These are phyloP conservation scores for Panaeolus cyanescens DNA, from an alignment of 768 basidiomycete genomes.

Conservation along the genomic window DNA sequence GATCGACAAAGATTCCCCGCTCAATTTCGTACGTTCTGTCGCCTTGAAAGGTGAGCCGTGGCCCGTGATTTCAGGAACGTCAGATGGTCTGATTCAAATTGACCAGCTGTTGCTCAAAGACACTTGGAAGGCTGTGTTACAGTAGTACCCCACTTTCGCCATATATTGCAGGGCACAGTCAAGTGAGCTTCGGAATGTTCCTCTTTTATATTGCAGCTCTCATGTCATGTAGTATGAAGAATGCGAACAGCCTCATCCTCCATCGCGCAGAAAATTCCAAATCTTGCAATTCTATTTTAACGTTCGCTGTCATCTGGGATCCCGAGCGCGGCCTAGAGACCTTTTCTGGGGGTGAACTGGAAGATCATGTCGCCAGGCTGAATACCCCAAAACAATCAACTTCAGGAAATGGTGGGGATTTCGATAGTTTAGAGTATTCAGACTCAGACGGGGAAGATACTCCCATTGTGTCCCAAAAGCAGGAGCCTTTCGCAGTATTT, in stretches of 20 bases:
- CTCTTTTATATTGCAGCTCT: not conserved
- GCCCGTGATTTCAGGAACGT: too few species aligned
- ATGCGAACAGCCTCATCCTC: not conserved
- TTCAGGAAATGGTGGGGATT: not conserved
- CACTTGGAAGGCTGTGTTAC: not conserved
- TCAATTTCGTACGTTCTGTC: not conserved
- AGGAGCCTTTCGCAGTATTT: conserved; percentile 17
- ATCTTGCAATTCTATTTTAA: conserved; percentile 8
- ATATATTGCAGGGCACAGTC: not conserved
- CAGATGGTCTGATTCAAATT: not conserved
- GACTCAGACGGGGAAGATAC: not conserved
- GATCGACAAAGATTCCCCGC: too few species aligned
- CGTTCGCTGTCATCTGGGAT: conserved; percentile 19
- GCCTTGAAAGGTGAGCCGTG: not conserved
- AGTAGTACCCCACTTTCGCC: not conserved
- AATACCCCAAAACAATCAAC: not conserved
- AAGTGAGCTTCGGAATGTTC: not conserved
- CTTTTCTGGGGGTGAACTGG: conserved; percentile 10
- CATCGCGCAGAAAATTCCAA: not conserved
- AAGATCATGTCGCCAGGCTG: not conserved
- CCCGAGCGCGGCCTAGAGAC: conserved; percentile 16
- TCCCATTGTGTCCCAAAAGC: not conserved
- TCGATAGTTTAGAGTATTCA: not conserved
- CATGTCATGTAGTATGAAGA: not conserved
- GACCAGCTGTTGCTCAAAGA: not conserved